Base-by-base conservation (phyloP, 1,284 basidiomycete genomes). In the Hypsizygus ulmarius region DNA sequence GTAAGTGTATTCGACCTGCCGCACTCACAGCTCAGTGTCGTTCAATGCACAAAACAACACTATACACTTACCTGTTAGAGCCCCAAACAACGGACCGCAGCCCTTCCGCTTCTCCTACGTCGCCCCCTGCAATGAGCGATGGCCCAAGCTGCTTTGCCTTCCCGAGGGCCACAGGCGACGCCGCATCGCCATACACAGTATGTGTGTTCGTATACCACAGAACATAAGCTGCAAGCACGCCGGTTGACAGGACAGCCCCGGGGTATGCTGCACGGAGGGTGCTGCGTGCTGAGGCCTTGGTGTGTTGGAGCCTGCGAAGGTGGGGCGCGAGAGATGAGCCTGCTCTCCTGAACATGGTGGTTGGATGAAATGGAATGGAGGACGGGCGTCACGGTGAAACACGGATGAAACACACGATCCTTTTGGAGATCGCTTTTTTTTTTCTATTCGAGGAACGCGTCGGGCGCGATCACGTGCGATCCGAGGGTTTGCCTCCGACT, bases 1-100 rank as follows among this genome's bases (percentile, higher is more conserved):
- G 69, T 66, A 19, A 84, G 62, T 3, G 74, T 59, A 47, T 70
- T 71, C 7, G 69, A 70, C 56, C 81, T 84, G 12, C 33, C 16
- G 18, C 4, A 18, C 3, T 15, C 11, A 19, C 10, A 16, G 27
- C 19, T 32, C 11, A 25, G 21, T 25, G 21, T 25, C 21, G 21
- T n/a, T 50, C 35, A 19, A 11, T 30, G 29, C 18, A 45, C 15
- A 2, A 16, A 5, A 12, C 19, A n/a, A 34, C n/a, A n/a, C 6
- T 18, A 28, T 11, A 5, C 6, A 42, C 50, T 18, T 34, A 59
- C 62, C 52, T 60, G 41, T 69, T 71, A 21, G 67, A 70, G 14
- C 69, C 69, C 69, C 69, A 71, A 3, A 68, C 64, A 34, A 55
- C 52, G 1, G 55, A 50, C 16, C 47, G 50, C 36, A 59, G 45